Evolutionary conservation across 2,329 filamentous ascomycete genomes (phyloP), one percentile per base, ranked within the genome.

Genomic region (Cadophora sp.): DNA sequence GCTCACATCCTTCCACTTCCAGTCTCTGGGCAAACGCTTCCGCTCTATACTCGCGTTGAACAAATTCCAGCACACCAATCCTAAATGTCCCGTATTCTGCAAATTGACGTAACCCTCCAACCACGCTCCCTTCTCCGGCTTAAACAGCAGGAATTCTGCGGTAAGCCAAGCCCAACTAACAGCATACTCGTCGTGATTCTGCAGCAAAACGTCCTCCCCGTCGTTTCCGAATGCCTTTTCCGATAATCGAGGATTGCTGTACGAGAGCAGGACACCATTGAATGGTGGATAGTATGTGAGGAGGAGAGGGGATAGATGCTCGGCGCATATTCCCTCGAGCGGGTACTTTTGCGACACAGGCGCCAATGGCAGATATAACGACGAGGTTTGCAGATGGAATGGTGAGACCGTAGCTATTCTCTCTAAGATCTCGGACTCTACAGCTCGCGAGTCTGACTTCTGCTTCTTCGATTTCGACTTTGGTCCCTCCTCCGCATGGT

Each of bases 21-120:
- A 99, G 27, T 86, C 85, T 16, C 81, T 79, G 0, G 96, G 96
- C 18, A 99, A 82, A 43, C 92, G 85, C 68, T 87, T 87, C 24
- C 90, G 85, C 74, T 95, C 91, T 67, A 99, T 92, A 51, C 91
- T 93, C 1, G 95, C 92, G 73, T 96, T 97, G 84, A 98, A 98
- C 71, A 93, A 88, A 78, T 95, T 95, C 80, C 93, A 94, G 78
- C 93, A 96, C 13, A 96, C 88, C 2, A 97, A 86, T 22, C 95
- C 94, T 7, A 99, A 85, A 76, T 97, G 93, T 7, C 93, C 93
- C 73, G 96, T 92, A 58, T 91, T 95, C 77, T 97, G 93, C 36
- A 97, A 83, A 74, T 95, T 96, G 65, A 97, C 86, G 72, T 85
- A 89, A 13, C 93, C 96, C 72, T 94, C 90, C 76, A 98, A 85